Evolutionary conservation across 352 stramenopile genomes (phyloP).

Genomic region (Globisporangium paroecandrum): DNA sequence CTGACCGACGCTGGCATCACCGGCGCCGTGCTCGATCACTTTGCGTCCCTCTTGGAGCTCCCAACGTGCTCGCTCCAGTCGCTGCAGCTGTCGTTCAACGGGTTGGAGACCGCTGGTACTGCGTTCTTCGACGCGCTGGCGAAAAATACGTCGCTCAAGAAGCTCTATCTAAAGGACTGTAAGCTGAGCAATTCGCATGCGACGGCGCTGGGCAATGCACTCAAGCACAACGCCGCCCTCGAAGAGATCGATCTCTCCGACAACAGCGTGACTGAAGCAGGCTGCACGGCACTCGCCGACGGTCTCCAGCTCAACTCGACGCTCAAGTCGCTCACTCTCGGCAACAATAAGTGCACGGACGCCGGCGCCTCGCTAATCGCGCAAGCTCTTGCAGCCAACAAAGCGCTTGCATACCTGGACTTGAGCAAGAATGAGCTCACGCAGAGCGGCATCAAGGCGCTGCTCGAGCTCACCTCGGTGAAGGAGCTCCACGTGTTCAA

Average conservation of each 20-base stretch:
- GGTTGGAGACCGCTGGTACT: conserved; percentile 27
- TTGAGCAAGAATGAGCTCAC: conserved; percentile 71
- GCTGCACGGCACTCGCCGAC: conserved; percentile 34
- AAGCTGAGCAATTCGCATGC: conserved; percentile 47
- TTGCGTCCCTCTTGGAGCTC: conserved; percentile 38
- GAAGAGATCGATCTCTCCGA: conserved; percentile 65
- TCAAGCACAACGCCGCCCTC: conserved; percentile 51
- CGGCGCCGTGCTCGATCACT: conserved; percentile 39
- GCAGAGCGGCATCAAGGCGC: conserved; percentile 33
- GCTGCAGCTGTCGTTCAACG: conserved; percentile 74
- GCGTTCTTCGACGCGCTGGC: conserved; percentile 59
- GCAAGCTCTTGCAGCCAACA: conserved; percentile 31
- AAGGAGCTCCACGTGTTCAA: conserved; percentile 75
- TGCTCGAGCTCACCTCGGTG: conserved; percentile 43
- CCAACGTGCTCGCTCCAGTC: conserved; percentile 50
- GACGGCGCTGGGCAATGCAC: conserved; percentile 33
- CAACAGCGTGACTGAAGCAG: conserved; percentile 42
- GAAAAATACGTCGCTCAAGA: conserved; percentile 59
- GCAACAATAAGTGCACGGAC: conserved; percentile 61
- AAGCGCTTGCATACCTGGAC: conserved; percentile 53
- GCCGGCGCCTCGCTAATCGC: conserved; percentile 38
- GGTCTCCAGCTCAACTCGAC: conserved; percentile 46
- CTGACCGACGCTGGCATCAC: conserved; percentile 49
- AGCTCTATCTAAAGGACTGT: conserved; percentile 63
- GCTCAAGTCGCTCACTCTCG: conserved; percentile 46